Evolutionary conservation across 495 filamentous ascomycete species (phyloP).

Genomic region (Tuber magnatum): DNA sequence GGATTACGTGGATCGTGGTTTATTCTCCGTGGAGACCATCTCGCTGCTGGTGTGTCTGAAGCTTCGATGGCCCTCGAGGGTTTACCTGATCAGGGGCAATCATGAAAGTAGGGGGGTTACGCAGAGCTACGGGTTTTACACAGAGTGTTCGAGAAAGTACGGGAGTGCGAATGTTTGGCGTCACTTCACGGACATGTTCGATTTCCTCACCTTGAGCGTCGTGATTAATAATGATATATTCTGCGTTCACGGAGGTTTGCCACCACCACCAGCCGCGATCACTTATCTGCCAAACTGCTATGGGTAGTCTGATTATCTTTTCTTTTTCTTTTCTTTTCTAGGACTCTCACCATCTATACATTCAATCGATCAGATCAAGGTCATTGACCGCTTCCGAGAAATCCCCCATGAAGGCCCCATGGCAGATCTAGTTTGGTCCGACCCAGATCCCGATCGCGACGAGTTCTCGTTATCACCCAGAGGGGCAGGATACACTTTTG

Average conservation of each 20-base stretch:
- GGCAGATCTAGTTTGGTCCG: slow-evolving; percentile 98
- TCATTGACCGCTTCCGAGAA: slow-evolving; percentile 96
- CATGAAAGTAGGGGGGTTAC: slow-evolving; percentile 96
- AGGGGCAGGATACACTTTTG: slow-evolving; percentile 94
- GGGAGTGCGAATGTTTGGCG: slow-evolving; percentile 98
- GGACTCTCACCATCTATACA: slow-evolving; percentile 91
- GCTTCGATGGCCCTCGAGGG: slow-evolving; percentile 81
- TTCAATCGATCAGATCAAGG: slow-evolving; percentile 98
- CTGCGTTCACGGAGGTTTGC: slow-evolving; percentile 80
- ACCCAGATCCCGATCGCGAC: slow-evolving; percentile 89
- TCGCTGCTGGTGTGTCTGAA: slow-evolving; percentile 92
- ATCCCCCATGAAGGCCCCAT: slow-evolving; percentile 98
- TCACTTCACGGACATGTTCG: slow-evolving; percentile 99
- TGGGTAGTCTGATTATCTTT: not conserved
- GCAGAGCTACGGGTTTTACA: slow-evolving; percentile 98
- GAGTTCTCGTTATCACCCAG: slow-evolving; percentile 92
- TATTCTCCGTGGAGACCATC: slow-evolving; percentile 96
- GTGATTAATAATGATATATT: slow-evolving; percentile 99
- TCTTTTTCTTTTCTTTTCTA: slow-evolving; percentile 30
- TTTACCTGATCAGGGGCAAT: slow-evolving; percentile 91
- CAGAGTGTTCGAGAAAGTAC: slow-evolving; percentile 94
- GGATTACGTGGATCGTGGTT: slow-evolving; percentile 94
- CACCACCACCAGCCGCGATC: not conserved
- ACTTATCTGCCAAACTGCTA: not conserved
- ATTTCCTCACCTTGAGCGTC: slow-evolving; percentile 90